Evolutionary conservation across 2,329 filamentous ascomycete species (phyloP), one percentile per base, ranked within the genome.

Genomic region (Paecilomyces fulvus): DNA sequence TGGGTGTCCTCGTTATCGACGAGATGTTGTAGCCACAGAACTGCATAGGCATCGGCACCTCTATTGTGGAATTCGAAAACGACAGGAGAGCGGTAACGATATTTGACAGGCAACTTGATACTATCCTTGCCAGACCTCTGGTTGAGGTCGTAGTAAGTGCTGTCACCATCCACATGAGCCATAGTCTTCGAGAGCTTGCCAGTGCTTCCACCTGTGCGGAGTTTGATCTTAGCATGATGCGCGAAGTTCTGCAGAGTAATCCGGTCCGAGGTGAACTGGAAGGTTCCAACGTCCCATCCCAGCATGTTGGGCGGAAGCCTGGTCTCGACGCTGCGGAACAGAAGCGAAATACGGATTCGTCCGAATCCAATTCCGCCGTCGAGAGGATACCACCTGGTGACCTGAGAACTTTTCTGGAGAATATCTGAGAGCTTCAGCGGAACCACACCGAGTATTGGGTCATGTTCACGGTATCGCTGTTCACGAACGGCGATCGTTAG

Each of bases 241-340:
- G 79, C 76, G 64, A 87, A 91, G 51, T 80, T 80, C 12, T 80
- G 74, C 0, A 88, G 84, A 0, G 81, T 80, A 51, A 97, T 85
- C 14, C 79, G 80, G 52, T 90, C 80, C 0, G 87, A 90, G 0
- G 82, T 75, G 68, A 97, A 95, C 67, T 96, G 88, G 67, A 97
- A 96, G 0, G 92, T 96, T 33, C 94, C 94, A 49, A 97, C 89
- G 59, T 96, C 90, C 89, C 92, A 97, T 9, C 92, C 91, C 3
- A 96, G 81, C 72, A 96, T 88, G 46, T 85, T 77, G 0, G 88
- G 88, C n/a, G 92, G 92, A 1, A 97, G 79, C 50, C 85, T 85
- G 54, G 92, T 87, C 70, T 96, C 92, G 49, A 96, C 83, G 28
- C 89, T 92, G 28, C 92, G 86, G 82, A 96, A 96, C 2, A 97